These are phyloP conservation scores for Barnettozyma sucrosica DNA, from an alignment of 805 yeast genomes.

Conservation along the genomic window DNA sequence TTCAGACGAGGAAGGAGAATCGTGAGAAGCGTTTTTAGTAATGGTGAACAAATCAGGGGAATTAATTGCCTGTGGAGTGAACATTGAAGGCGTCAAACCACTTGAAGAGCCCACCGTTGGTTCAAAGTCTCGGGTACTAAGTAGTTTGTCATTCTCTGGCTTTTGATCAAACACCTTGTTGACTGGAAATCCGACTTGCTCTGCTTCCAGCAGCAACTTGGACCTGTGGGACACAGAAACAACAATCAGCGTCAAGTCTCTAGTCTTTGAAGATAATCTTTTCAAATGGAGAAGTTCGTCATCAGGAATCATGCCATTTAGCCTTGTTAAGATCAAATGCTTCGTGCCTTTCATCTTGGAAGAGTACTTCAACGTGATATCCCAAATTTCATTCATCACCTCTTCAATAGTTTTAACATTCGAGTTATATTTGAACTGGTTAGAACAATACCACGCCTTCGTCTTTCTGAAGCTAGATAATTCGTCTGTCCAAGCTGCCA, in stretches of 20 bases:
- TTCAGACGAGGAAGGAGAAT: constrained; percentile 15
- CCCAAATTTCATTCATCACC: constrained; percentile 65
- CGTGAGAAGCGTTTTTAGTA: constrained; percentile 11
- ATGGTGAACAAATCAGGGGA: constrained; percentile 25
- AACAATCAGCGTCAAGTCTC: constrained; percentile 58
- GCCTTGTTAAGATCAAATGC: constrained; percentile 61
- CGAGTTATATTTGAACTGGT: constrained; percentile 18
- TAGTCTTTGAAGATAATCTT: constrained; percentile 52
- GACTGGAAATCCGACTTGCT: constrained; percentile 29
- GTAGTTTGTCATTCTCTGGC: constrained; percentile 10
- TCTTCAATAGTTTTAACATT: constrained; percentile 36
- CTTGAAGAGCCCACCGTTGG: constrained; percentile 26
- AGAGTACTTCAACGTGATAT: constrained; percentile 43
- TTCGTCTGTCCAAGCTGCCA: constrained; percentile 88
- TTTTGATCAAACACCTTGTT: constrained; percentile 28
- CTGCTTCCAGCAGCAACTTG: constrained; percentile 33
- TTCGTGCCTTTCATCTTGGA: constrained; percentile 34
- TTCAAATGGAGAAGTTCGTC: constrained; percentile 81
- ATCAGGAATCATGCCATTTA: constrained; percentile 72
- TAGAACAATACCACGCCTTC: constrained; percentile 56
- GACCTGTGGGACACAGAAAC: constrained; percentile 61
- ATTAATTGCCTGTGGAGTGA: constrained; percentile 24
- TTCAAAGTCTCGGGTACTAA: constrained; percentile 12
- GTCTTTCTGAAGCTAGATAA: constrained; percentile 58
- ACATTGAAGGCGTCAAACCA: constrained; percentile 25